Percentiles rank a stretch among this genome's conserved stretches.
phyloP scores from a whole-genome alignment of 306 rosid species.

The Prinsepia uniflora region DNA sequence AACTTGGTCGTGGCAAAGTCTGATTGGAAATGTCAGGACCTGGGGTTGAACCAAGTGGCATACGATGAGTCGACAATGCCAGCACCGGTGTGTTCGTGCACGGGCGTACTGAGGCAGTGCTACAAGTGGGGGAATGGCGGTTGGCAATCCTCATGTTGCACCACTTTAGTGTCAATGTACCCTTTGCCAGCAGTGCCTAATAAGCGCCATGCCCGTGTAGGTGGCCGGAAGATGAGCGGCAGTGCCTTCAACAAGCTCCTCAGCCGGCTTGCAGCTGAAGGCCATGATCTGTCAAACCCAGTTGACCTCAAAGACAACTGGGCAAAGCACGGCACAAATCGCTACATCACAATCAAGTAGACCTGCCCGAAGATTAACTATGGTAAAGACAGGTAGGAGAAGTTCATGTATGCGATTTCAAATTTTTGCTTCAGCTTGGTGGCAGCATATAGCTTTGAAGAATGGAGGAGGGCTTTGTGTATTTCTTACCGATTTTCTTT shows the following conservation, averaged over 20 bases:
- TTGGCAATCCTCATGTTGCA: conserved; percentile 98
- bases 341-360: conserved; percentile 94
- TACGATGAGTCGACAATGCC: conserved; percentile 97
- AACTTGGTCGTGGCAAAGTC: conserved; percentile 63
- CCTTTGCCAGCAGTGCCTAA: conserved; percentile 98
- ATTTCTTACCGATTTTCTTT: background rate
- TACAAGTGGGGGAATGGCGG: conserved; percentile 99
- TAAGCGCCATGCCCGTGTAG: conserved; percentile 89
- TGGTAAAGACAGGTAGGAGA: conserved; percentile 16
- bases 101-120: conserved; percentile 78
- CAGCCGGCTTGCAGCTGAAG: conserved; percentile 90
- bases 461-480: background rate
- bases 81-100: conserved; percentile 88
- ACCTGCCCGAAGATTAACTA: background rate
- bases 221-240: conserved; percentile 98
- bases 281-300: conserved; percentile 84
- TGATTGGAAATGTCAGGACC: conserved; percentile 91
- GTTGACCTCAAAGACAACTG: conserved; percentile 93
- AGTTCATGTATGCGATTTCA: conserved; percentile 15
- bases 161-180: conserved; percentile 82
- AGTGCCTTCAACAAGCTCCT: conserved; percentile 92
- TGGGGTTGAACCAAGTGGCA: conserved; percentile 86
- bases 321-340: conserved; percentile 99
- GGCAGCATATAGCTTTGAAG: background rate
- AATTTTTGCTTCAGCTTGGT: background rate